A percentile compares a stretch with the other conserved stretches of the same genome.
Evolutionary conservation across 192 early-diverging fungal genomes (phyloP).

Genomic region (Umbelopsis sp.): DNA sequence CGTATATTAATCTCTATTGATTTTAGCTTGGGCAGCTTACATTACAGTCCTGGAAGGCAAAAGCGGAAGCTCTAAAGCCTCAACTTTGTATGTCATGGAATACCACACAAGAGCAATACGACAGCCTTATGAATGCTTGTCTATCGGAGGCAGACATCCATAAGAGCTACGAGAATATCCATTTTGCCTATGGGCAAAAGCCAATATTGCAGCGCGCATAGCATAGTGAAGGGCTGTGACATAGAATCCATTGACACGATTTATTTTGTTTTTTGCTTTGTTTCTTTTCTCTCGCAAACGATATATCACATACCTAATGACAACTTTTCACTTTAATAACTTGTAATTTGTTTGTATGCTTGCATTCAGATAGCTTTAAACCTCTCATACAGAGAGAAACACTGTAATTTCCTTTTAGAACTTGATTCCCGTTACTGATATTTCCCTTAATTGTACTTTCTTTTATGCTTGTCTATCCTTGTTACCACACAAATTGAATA

Average conservation of each 20-base stretch:
- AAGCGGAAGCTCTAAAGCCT: conserved; percentile 34
- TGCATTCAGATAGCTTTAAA: too few species aligned
- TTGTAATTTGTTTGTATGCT: too few species aligned
- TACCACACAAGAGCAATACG: conserved; percentile 32
- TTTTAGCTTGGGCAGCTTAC: conserved; percentile 41
- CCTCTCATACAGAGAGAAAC: too few species aligned
- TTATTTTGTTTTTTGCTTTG: not conserved
- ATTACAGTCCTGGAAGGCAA: conserved; percentile 37
- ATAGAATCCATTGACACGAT: not conserved
- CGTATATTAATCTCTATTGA: not conserved
- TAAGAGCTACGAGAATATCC: conserved; percentile 45
- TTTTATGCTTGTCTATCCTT: too few species aligned
- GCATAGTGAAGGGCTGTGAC: too few species aligned
- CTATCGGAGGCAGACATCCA: conserved; percentile 39
- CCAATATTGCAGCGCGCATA: not conserved
- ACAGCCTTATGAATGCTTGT: conserved; percentile 26
- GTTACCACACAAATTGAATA: too few species aligned
- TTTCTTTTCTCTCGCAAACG: not conserved
- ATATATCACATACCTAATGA: too few species aligned
- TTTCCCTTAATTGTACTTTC: too few species aligned
- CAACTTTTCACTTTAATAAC: too few species aligned
- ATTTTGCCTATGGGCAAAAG: conserved; percentile 45
- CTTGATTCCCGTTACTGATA: too few species aligned
- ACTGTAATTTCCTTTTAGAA: too few species aligned
- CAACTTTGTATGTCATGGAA: conserved; percentile 27